Evolutionary conservation across 2,329 filamentous ascomycete genomes (phyloP).

Genomic region (Botrytis fragariae): DNA sequence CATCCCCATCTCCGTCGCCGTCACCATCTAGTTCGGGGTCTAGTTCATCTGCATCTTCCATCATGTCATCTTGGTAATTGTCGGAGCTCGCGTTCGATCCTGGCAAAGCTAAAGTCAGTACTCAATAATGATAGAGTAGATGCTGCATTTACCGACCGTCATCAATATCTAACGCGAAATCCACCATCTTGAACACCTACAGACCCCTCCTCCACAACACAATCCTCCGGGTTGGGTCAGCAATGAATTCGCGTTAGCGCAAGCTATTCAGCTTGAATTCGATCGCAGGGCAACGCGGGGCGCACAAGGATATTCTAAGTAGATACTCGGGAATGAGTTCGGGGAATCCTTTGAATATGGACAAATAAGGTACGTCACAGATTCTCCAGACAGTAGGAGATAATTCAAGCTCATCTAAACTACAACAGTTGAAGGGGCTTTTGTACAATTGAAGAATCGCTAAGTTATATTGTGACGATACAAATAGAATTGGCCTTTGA

Average conservation of each 20-base stretch:
- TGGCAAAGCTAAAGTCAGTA: conserved; percentile 24
- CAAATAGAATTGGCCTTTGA: not conserved
- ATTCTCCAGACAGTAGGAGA: not conserved
- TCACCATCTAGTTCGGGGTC: conserved; percentile 38
- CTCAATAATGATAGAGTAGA: not conserved
- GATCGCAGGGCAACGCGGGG: not conserved
- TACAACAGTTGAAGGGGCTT: not conserved
- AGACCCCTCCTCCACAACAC: not conserved
- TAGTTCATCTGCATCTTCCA: conserved; percentile 48
- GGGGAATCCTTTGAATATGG: not conserved
- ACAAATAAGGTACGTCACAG: not conserved
- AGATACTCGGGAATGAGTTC: not conserved
- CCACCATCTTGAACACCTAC: conserved; percentile 32
- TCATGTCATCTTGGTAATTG: conserved; percentile 56
- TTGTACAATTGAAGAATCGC: conserved; percentile 4
- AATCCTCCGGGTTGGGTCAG: not conserved
- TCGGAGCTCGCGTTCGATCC: conserved; percentile 47
- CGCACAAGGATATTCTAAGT: conserved; percentile 8
- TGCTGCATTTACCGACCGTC: conserved; percentile 34
- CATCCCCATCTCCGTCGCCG: conserved; percentile 42
- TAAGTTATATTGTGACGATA: not conserved
- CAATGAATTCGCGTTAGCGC: not conserved
- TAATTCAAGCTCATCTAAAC: not conserved
- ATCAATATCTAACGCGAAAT: conserved; percentile 35
- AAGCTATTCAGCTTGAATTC: not conserved